phyloP scores from a whole-genome alignment of 192 early-diverging fungal genomes.

The Diversispora epigaea region DNA sequence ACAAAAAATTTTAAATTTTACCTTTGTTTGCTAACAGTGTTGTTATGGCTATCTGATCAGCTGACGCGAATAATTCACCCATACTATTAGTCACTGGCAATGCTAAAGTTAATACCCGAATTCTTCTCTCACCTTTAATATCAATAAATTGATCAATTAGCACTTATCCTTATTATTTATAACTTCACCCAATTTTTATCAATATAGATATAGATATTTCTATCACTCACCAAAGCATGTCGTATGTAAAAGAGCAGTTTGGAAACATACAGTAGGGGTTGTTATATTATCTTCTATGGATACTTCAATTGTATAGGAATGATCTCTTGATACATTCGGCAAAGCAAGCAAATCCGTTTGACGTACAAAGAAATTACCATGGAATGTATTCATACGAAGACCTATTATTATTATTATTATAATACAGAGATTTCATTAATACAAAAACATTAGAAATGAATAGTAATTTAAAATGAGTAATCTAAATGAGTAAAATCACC shows the following conservation, averaged over 20 bases:
- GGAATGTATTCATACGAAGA: slow-evolving; percentile 83
- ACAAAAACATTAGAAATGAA: not conserved
- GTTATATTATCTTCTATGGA: slow-evolving; percentile 74
- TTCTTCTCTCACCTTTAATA: slow-evolving; percentile 75
- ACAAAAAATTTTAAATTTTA: slow-evolving; percentile 17
- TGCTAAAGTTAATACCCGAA: slow-evolving; percentile 87
- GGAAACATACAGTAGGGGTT: slow-evolving; percentile 84
- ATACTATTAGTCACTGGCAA: slow-evolving; percentile 83
- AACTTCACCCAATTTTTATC: too few species aligned
- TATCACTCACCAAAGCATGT: slow-evolving; percentile 61
- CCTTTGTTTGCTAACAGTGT: slow-evolving; percentile 85
- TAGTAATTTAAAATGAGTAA: not conserved
- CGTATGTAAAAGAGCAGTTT: slow-evolving; percentile 91
- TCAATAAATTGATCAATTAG: not conserved
- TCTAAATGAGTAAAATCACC: slow-evolving; percentile 48
- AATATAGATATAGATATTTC: too few species aligned
- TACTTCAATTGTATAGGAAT: slow-evolving; percentile 84
- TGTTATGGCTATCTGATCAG: slow-evolving; percentile 83
- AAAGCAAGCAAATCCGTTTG: slow-evolving; percentile 88
- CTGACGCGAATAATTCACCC: slow-evolving; percentile 76
- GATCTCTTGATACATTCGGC: slow-evolving; percentile 92
- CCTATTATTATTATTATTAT: slow-evolving; percentile 3
- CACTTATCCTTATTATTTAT: not conserved
- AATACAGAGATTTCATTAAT: too few species aligned
- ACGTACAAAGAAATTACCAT: slow-evolving; percentile 97